Evolutionary conservation across 306 rosid species (phyloP).

Genomic region (Spatholobus suberectus): DNA sequence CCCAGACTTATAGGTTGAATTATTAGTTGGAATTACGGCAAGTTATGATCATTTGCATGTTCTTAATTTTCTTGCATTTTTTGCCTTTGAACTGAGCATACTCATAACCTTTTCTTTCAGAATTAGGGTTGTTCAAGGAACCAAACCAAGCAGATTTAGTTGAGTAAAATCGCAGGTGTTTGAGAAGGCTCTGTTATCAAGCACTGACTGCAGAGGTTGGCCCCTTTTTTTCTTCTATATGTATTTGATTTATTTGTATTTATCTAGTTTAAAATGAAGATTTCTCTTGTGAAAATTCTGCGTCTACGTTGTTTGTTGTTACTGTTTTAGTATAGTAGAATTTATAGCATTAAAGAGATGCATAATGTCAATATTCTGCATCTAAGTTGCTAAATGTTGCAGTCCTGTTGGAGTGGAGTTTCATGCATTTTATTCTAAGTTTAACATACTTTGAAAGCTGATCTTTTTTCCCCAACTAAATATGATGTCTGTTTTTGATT

Average conservation of each 20-base stretch:
- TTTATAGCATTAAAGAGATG: neutral
- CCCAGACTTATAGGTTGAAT: neutral
- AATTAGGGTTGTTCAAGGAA: neutral
- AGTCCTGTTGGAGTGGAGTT: neutral
- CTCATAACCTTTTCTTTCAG: neutral
- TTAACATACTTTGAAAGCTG: neutral
- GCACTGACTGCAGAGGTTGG: neutral
- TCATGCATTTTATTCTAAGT: neutral
- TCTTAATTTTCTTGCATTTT: neutral
- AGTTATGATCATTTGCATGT: neutral
- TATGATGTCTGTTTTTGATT: too few species aligned
- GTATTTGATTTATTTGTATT: neutral
- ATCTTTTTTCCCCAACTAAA: too few species aligned
- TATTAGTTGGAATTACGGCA: neutral
- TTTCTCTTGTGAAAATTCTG: neutral
- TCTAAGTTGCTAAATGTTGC: neutral
- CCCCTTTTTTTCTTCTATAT: neutral
- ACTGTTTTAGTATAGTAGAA: neutral
- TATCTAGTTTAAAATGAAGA: neutral
- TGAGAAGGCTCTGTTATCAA: neutral
- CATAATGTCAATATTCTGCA: neutral
- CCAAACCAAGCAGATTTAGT: neutral
- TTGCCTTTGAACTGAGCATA: neutral
- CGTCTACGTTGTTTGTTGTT: neutral
- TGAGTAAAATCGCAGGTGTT: neutral